These are phyloP conservation scores for Silene noctiflora DNA, from an alignment of 179 eudicot genomes.

Conservation along the genomic window DNA sequence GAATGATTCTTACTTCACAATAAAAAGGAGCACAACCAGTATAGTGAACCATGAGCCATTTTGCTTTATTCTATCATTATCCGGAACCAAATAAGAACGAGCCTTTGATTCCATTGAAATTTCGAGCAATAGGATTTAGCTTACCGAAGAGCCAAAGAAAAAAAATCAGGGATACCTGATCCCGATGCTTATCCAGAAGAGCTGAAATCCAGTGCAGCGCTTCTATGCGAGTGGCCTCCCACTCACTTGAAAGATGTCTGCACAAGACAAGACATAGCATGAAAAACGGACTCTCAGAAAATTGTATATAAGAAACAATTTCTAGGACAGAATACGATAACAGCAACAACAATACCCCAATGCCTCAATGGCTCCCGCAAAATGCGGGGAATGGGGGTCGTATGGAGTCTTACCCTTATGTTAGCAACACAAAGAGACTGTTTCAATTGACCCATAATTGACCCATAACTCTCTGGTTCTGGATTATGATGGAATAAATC, in stretches of 20 bases:
- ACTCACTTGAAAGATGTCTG: conserved; percentile 91
- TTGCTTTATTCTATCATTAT: too few species aligned
- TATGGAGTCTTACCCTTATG: too few species aligned
- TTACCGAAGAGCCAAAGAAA: neutral
- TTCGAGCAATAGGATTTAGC: neutral
- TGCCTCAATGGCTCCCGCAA: too few species aligned
- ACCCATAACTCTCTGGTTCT: neutral
- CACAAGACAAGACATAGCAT: conserved; percentile 12
- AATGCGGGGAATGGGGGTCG: too few species aligned
- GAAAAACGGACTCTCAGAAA: neutral
- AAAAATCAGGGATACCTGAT: conserved; percentile 49
- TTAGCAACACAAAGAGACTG: too few species aligned
- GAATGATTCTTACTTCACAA: too few species aligned
- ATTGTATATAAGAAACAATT: neutral
- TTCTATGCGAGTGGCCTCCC: conserved; percentile 98
- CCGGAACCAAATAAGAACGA: too few species aligned
- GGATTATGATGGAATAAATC: too few species aligned
- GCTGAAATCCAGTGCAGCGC: conserved; percentile 94
- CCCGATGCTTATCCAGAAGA: conserved; percentile 76
- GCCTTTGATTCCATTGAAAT: neutral
- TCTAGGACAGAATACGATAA: conserved; percentile 6
- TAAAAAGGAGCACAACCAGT: too few species aligned
- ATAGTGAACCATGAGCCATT: too few species aligned
- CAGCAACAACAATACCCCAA: too few species aligned
- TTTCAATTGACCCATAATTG: neutral